phyloP scores from a whole-genome alignment of 1,139 yeast species.

The Candida sojae region DNA sequence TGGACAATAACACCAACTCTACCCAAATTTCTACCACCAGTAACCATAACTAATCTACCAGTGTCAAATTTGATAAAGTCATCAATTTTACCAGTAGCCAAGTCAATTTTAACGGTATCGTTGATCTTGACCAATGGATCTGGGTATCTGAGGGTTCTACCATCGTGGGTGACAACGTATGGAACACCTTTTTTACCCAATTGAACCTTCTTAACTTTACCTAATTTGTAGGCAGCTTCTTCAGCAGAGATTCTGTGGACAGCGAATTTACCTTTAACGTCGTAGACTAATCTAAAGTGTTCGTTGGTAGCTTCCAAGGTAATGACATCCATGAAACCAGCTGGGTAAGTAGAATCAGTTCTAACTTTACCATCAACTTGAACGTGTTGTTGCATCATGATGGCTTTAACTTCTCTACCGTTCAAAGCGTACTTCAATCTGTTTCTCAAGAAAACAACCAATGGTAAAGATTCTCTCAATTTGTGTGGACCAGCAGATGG shows the following conservation, averaged over 20 bases:
- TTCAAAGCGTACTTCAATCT: constrained; percentile 98
- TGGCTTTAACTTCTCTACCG: constrained; percentile 99
- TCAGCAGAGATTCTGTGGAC: constrained; percentile 99
- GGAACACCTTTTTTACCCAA: constrained; percentile 98
- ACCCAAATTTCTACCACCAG: constrained; percentile 99
- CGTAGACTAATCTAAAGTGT: constrained; percentile 98
- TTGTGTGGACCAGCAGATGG: constrained; percentile 99
- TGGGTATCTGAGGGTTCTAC: constrained; percentile 99
- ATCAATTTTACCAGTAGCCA: constrained; percentile 91
- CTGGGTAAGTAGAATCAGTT: constrained; percentile 98
- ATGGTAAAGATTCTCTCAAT: constrained; percentile 98
- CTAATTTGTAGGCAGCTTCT: constrained; percentile 97
- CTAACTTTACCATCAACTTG: constrained; percentile 99
- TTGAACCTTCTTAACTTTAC: constrained; percentile 96
- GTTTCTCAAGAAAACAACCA: constrained; percentile 97
- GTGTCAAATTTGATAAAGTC: constrained; percentile 93
- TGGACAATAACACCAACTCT: constrained; percentile 97
- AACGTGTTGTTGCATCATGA: constrained; percentile 98
- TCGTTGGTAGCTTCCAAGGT: constrained; percentile 97
- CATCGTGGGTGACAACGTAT: constrained; percentile 98
- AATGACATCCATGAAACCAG: constrained; percentile 99
- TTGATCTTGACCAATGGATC: constrained; percentile 94
- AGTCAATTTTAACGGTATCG: constrained; percentile 96
- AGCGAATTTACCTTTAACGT: constrained; percentile 98
- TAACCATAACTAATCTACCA: constrained; percentile 95